A percentile compares a stretch with the other conserved stretches of the same genome.
phyloP scores from a whole-genome alignment of 345 rosid genomes.

The Salix udensis region DNA sequence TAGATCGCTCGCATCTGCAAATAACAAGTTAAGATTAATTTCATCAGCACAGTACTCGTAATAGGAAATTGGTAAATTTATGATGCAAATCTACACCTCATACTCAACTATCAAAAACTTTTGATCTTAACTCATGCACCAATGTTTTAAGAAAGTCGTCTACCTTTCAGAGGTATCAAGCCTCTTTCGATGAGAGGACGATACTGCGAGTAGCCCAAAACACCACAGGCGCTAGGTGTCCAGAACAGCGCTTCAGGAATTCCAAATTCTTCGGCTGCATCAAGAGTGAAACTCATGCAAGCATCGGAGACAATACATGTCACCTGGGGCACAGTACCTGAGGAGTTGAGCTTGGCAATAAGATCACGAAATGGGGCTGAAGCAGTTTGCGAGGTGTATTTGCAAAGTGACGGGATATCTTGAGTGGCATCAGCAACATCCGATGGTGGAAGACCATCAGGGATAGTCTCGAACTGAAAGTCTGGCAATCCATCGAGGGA shows the following conservation, averaged over 20 bases:
- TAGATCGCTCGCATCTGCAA: constrained; percentile 29
- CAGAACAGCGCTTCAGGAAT: constrained; percentile 23
- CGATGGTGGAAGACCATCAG: constrained; percentile 33
- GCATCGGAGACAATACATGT: constrained; percentile 35
- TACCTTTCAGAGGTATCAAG: constrained; percentile 30
- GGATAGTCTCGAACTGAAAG: constrained; percentile 28
- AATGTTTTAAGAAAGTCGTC: not conserved
- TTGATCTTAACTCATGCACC: too few relatives aligned
- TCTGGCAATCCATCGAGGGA: constrained; percentile 18
- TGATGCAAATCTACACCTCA: too few relatives aligned
- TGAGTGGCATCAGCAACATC: constrained; percentile 20
- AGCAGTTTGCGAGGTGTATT: constrained; percentile 2
- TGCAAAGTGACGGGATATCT: constrained; percentile 24
- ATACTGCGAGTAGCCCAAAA: constrained; percentile 18
- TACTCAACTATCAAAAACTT: too few relatives aligned
- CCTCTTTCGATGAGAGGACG: constrained; percentile 18
- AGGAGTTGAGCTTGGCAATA: constrained; percentile 13
- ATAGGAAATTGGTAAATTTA: too few relatives aligned
- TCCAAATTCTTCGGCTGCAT: constrained; percentile 27
- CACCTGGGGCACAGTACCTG: constrained; percentile 15
- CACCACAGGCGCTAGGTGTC: constrained; percentile 29
- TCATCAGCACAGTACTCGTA: too few relatives aligned
- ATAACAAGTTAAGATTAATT: too few relatives aligned
- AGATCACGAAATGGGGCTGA: constrained; percentile 19
- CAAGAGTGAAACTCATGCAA: constrained; percentile 31